These are phyloP conservation scores for Aspergillus brunneoviolaceus DNA, from an alignment of 2,329 filamentous ascomycete genomes.

Conservation along the genomic window DNA sequence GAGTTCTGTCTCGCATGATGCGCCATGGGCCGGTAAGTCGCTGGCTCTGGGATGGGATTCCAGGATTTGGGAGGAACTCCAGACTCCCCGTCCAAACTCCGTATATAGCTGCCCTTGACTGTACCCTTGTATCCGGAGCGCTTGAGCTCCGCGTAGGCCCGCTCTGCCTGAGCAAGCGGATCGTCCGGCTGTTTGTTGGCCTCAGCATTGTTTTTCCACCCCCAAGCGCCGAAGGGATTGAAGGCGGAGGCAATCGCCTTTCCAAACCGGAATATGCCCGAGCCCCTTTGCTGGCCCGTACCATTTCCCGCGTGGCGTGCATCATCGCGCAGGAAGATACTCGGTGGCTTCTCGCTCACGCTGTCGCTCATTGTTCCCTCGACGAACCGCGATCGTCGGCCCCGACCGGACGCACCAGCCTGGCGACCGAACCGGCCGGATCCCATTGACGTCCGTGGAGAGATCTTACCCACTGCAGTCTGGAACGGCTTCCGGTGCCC, in stretches of 20 bases:
- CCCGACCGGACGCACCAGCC: slow-evolving; percentile 28
- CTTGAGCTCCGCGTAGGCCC: slow-evolving; percentile 56
- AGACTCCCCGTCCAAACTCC: slow-evolving; percentile 20
- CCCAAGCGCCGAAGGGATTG: slow-evolving; percentile 53
- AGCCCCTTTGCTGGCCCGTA: slow-evolving; percentile 32
- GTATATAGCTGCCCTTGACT: slow-evolving; percentile 33
- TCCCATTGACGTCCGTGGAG: slow-evolving; percentile 12
- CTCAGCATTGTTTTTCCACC: slow-evolving; percentile 49
- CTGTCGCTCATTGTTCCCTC: slow-evolving; percentile 89
- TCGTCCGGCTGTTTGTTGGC: slow-evolving; percentile 36
- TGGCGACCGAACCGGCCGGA: slow-evolving; percentile 4
- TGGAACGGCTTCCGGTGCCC: slow-evolving; percentile 18
- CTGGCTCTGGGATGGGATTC: slow-evolving; percentile 34
- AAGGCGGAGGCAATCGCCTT: slow-evolving; percentile 55
- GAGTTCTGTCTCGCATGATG: slow-evolving; percentile 20
- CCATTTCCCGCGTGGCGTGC: slow-evolving; percentile 11
- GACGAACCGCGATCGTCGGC: slow-evolving; percentile 63
- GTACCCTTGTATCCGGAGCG: slow-evolving; percentile 50
- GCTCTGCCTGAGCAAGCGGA: slow-evolving; percentile 49
- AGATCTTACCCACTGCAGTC: slow-evolving; percentile 9
- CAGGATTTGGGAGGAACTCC: slow-evolving; percentile 35
- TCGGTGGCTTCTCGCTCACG: slow-evolving; percentile 67
- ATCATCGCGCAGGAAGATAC: slow-evolving; percentile 59
- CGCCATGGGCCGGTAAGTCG: slow-evolving; percentile 23
- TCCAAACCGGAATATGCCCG: slow-evolving; percentile 56